Percentiles rank a stretch among this genome's conserved stretches.
These are phyloP conservation scores for Cladosporium phlei DNA, from an alignment of 2,329 filamentous ascomycete genomes.

Conservation along the genomic window DNA sequence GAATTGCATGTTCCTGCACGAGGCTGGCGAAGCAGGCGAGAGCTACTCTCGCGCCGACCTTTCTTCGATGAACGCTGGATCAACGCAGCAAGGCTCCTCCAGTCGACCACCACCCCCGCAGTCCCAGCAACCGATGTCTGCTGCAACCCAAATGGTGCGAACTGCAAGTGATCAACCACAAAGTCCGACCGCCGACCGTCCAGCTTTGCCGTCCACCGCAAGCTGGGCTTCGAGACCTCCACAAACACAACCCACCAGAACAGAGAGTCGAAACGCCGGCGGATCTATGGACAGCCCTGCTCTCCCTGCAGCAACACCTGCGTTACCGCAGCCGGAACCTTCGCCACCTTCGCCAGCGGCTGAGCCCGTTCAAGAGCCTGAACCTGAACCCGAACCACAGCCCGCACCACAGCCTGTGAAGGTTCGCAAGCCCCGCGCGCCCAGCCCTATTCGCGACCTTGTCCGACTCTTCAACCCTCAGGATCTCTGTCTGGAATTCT, in stretches of 20 bases:
- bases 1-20: conserved; percentile 96
- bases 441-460: conserved; percentile 32
- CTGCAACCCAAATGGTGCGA: conserved; percentile 60
- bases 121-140: conserved; percentile 47
- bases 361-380: conserved; percentile 32
- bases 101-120: conserved; percentile 46
- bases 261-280: conserved; percentile 75
- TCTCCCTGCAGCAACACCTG: conserved; percentile 36
- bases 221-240: conserved; percentile 79
- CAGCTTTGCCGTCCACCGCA: conserved; percentile 87
- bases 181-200: conserved; percentile 57
- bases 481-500: conserved; percentile 48
- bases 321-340: conserved; percentile 8
- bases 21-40: conserved; percentile 96
- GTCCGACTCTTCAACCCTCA: conserved; percentile 37
- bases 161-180: conserved; percentile 40
- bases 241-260: conserved; percentile 60
- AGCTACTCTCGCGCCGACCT: conserved; percentile 93
- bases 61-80: conserved; percentile 88
- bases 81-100: conserved; percentile 65
- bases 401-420: conserved; percentile 11
- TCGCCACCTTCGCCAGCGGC: conserved; percentile 20
- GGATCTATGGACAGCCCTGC: conserved; percentile 78
- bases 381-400: conserved; percentile 10
- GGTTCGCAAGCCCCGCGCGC: conserved; percentile 17